Evolutionary conservation across 2,329 filamentous ascomycete genomes (phyloP).

Genomic region (Penicillium sp.): DNA sequence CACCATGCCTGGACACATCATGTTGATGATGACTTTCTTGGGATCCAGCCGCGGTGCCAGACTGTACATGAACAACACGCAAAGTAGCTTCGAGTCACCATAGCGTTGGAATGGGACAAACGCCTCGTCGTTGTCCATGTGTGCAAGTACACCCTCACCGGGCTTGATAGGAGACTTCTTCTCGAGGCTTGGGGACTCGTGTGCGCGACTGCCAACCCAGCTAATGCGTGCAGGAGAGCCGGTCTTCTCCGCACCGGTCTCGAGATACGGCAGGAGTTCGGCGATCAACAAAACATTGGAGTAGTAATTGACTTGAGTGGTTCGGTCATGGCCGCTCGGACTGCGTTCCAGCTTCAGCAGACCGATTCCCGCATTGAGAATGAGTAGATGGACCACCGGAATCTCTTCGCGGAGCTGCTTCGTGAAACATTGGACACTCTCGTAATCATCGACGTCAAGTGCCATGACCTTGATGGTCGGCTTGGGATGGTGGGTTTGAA

Average conservation of each 20-base stretch:
- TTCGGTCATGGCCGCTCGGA: constrained; percentile 37
- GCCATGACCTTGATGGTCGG: not conserved
- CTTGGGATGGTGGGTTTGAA: not conserved
- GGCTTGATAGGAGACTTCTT: not conserved
- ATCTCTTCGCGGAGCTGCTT: constrained; percentile 16
- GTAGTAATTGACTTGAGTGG: constrained; percentile 37
- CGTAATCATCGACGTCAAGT: not conserved
- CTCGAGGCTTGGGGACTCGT: not conserved
- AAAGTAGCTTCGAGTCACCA: constrained; percentile 23
- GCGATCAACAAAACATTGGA: not conserved
- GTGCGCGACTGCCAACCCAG: not conserved
- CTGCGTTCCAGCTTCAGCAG: constrained; percentile 16
- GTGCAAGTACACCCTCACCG: not conserved
- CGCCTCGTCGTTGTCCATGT: not conserved
- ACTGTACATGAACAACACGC: constrained; percentile 25
- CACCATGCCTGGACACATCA: constrained; percentile 28
- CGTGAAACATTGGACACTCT: constrained; percentile 11
- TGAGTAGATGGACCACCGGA: constrained; percentile 22
- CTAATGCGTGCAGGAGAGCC: not conserved
- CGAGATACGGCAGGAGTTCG: not conserved
- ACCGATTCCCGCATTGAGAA: constrained; percentile 26
- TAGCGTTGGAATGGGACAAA: constrained; percentile 9
- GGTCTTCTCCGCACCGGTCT: not conserved
- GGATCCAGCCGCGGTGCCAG: constrained; percentile 20
- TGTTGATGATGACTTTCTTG: constrained; percentile 25